phyloP scores from a whole-genome alignment of 2,329 filamentous ascomycete species.

The Cercospora zeae-maydis region DNA sequence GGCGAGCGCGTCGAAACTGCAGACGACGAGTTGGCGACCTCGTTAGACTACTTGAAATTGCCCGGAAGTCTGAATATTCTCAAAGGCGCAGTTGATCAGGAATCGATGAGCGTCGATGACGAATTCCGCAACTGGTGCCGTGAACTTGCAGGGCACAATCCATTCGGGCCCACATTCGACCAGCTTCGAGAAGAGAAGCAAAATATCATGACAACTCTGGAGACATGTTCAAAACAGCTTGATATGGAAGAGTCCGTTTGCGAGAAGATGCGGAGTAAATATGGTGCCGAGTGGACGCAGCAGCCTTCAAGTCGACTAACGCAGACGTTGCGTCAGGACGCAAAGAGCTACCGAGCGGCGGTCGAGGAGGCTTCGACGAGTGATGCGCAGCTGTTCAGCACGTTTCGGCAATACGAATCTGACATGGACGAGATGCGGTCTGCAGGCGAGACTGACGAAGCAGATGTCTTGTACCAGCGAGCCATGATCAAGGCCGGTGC shows the following conservation, averaged over 20 bases:
- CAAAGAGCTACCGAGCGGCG: slow-evolving; percentile 82
- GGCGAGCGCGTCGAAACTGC: slow-evolving; percentile 89
- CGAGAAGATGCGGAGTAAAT: slow-evolving; percentile 98
- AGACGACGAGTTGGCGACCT: slow-evolving; percentile 93
- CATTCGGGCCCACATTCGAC: slow-evolving; percentile 75
- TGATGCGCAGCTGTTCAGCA: slow-evolving; percentile 77
- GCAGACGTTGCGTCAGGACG: slow-evolving; percentile 78
- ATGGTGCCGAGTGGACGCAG: slow-evolving; percentile 92
- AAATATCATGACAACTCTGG: slow-evolving; percentile 66
- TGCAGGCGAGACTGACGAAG: slow-evolving; percentile 80
- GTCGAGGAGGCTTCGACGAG: slow-evolving; percentile 85
- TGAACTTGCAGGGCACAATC: slow-evolving; percentile 80
- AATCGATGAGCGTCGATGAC: slow-evolving; percentile 74
- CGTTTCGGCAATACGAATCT: slow-evolving; percentile 77
- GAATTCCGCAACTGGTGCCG: slow-evolving; percentile 94
- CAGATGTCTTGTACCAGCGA: slow-evolving; percentile 82
- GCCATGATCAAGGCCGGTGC: slow-evolving; percentile 76
- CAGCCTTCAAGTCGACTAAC: slow-evolving; percentile 90
- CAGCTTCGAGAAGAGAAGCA: slow-evolving; percentile 73
- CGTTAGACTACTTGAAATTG: slow-evolving; percentile 86
- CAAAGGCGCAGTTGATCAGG: slow-evolving; percentile 88
- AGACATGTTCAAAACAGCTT: slow-evolving; percentile 78
- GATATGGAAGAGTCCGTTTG: slow-evolving; percentile 98
- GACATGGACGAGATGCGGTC: slow-evolving; percentile 95
- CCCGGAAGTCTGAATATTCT: slow-evolving; percentile 76